Base-by-base conservation (phyloP, 2,329 filamentous ascomycete species). In the Microsporum audouinii region DNA sequence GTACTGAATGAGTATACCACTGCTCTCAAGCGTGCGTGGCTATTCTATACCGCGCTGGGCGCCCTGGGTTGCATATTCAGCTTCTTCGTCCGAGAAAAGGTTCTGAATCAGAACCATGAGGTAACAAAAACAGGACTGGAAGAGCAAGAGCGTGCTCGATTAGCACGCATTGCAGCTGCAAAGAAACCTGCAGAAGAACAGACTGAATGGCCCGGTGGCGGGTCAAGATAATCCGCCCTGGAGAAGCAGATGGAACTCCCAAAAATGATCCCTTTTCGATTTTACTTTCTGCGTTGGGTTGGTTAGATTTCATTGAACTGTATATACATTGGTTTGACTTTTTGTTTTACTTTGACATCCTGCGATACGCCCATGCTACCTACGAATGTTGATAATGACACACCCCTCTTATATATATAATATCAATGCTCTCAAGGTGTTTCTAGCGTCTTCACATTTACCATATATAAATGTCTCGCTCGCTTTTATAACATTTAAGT, bases 11-110 rank as follows among this genome's bases (percentile, higher is more conserved):
- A 75, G 0, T 78, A 79, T 62, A 75, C 72, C 4, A 69, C 69
- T 47, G 72, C 75, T 1, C 67, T 82, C 56, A 76, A 72, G 62
- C 76, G 78, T 33, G 76, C 78, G 64, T 82, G 79, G 78, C 77
- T 82, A 47, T 75, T 80, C 58, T 81, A 79, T 60, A 73, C 75
- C 0, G 70, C 63, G 14, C 64, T 77, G 3, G 69, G 67, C 2
- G 74, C 65, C 1, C 14, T 73, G 5, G 76, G 73, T 1, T 66
- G 75, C 4, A 36, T 77, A 6, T 65, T 77, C 1, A 77, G 77
- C 36, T 49, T 73, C 3, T 74, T 78, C 41, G 69, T 78, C 14
- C 66, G 67, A 5, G 71, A 71, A 27, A 71, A 71, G 5, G 71
- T 72, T 39, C 66, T 80, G 53, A 78, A 70, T 62, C 71, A 69